Base-by-base conservation (phyloP, 1,284 basidiomycete species). In the Tilletia horrida region DNA sequence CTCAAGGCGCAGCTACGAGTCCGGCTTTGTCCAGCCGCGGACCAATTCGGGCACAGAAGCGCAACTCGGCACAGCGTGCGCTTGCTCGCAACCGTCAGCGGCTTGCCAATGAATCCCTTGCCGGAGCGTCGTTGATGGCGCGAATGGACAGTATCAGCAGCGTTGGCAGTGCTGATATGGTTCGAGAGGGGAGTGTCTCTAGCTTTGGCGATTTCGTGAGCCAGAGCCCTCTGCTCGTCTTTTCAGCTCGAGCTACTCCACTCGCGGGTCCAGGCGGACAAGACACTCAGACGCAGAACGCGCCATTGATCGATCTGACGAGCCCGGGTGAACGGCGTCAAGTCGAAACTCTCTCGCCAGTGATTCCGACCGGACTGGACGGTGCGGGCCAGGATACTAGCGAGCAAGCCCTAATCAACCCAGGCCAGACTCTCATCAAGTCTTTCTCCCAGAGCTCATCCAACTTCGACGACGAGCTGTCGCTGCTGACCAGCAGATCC, bases 11-110 rank as follows among this genome's bases (percentile, higher is more conserved):
- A n/a, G 47, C 47, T n/a, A 11, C 2, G 8, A 48, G 47, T 48
- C 47, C 47, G 8, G 8, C n/a, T 25, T 16, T 25, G 8, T 25
- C 47, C 9, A 48, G 18, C 47, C 47, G n/a, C 47, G 47, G 11
- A 8, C n/a, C 23, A 2, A n/a, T 7, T 48, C 47, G 47, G 23
- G 8, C 47, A 2, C 2, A n/a, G 47, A 48, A 48, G 47, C 47
- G 47, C 47, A 48, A 48, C 47, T 48, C 47, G 47, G 47, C 47
- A n/a, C 47, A 48, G 47, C 47, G 47, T 48, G 47, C 47, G 8
- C 47, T 48, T n/a, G 47, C 47, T 48, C 47, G 47, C 47, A 48
- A 48, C 2, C 47, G 47, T 25, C 47, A 48, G 47, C 47, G 47
- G 8, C 47, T 48, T 7, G 47, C 47, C n/a, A 25, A 25, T 2